phyloP scores from a whole-genome alignment of 257 asterid genomes.

The Pogostemon cablin region DNA sequence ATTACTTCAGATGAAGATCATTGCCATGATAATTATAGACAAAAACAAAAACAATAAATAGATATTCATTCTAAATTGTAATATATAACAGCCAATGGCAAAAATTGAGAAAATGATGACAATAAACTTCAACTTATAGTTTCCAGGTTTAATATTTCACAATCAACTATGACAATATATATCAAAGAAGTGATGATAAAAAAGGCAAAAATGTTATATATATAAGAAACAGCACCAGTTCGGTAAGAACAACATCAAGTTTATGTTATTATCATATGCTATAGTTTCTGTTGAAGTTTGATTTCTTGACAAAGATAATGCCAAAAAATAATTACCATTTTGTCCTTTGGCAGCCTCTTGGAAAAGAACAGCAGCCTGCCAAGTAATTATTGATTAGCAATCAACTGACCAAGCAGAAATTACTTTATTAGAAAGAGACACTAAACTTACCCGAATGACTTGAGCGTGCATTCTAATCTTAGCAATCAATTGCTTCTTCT shows the following conservation, averaged over 20 bases:
- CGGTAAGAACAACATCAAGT: background rate
- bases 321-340: slow-evolving; percentile 48
- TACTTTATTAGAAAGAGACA: slow-evolving; percentile 24
- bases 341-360: slow-evolving; percentile 63
- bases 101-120: background rate
- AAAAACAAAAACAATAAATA: background rate
- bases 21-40: background rate
- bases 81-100: background rate
- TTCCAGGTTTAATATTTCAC: slow-evolving; percentile 13
- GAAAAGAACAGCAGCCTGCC: slow-evolving; percentile 85
- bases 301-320: background rate
- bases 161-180: slow-evolving; percentile 8
- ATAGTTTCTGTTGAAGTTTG: background rate
- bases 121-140: background rate
- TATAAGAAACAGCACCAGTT: background rate
- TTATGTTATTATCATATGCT: background rate
- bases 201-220: slow-evolving; percentile 7
- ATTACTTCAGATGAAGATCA: slow-evolving; percentile 3
- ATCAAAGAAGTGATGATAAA: slow-evolving; percentile 14
- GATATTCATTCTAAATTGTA: background rate
- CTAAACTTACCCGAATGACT: slow-evolving; percentile 65
- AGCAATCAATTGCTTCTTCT: slow-evolving; percentile 65
- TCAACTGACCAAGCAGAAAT: slow-evolving; percentile 16
- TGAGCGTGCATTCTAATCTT: slow-evolving; percentile 88
- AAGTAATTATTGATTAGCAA: slow-evolving; percentile 32